phyloP scores from a whole-genome alignment of 768 basidiomycete species.

The Russula griseocarnosa region DNA sequence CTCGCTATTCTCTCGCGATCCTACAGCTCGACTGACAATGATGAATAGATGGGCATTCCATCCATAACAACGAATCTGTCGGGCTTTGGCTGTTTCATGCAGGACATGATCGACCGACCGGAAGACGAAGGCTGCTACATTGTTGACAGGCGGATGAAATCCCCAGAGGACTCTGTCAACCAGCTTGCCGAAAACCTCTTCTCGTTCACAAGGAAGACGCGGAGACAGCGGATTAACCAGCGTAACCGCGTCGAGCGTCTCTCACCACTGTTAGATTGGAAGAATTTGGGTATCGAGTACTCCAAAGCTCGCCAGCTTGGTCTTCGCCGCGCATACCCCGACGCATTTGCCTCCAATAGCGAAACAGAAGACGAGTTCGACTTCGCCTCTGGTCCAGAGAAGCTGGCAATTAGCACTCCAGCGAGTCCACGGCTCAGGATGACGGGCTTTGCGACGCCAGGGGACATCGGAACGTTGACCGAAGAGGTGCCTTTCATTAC shows the following conservation, averaged over 20 bases:
- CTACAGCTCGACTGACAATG: constrained; percentile 16
- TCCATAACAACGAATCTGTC: constrained; percentile 96
- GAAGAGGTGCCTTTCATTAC: constrained; percentile 57
- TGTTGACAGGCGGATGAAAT: constrained; percentile 85
- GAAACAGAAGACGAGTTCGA: constrained; percentile 52
- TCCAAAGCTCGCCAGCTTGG: constrained; percentile 91
- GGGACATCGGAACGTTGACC: constrained; percentile 86
- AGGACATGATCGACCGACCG: constrained; percentile 92
- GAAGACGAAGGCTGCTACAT: constrained; percentile 97
- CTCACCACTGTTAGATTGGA: constrained; percentile 94
- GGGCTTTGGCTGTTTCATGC: constrained; percentile 98
- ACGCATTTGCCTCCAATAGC: constrained; percentile 73
- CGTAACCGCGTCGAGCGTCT: constrained; percentile 96
- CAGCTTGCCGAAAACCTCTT: constrained; percentile 76
- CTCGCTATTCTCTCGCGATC: not conserved
- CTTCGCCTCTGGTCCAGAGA: constrained; percentile 61
- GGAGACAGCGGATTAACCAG: constrained; percentile 98
- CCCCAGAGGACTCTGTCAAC: constrained; percentile 87
- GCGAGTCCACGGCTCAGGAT: constrained; percentile 78
- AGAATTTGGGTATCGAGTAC: constrained; percentile 95
- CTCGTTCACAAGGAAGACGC: constrained; percentile 71
- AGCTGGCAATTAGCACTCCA: constrained; percentile 75
- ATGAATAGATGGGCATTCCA: constrained; percentile 87
- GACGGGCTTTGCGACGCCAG: constrained; percentile 81
- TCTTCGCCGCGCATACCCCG: constrained; percentile 90